phyloP scores from a whole-genome alignment of 257 asterid genomes.

The Gynochthodes officinalis region DNA sequence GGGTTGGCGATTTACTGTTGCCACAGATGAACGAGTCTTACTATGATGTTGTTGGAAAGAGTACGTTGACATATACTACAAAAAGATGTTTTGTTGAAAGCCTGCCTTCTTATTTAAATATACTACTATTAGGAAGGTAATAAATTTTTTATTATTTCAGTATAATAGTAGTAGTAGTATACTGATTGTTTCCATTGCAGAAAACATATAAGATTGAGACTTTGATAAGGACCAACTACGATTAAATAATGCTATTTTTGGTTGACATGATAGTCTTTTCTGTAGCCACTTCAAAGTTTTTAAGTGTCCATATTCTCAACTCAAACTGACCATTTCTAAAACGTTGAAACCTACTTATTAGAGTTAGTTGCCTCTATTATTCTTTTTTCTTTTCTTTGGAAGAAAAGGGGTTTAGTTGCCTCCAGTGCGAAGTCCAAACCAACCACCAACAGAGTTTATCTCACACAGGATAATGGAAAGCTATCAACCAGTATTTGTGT shows the following conservation, averaged over 20 bases:
- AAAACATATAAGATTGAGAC: background rate
- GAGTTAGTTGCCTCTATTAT: no score
- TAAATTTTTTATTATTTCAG: no score
- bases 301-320: background rate
- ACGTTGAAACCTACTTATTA: background rate
- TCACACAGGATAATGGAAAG: constrained; percentile 13
- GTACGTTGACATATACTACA: no score
- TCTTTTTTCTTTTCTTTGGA: background rate
- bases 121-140: no score
- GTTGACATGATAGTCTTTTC: background rate
- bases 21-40: no score
- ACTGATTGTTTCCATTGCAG: background rate
- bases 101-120: no score
- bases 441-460: background rate
- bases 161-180: no score
- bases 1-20: no score
- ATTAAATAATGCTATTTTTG: background rate
- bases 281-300: background rate
- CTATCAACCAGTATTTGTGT: background rate
- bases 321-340: background rate
- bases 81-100: no score
- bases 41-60: no score
- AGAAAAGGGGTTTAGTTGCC: background rate
- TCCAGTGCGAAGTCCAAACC: background rate
- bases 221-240: background rate